A percentile compares a stretch with the other conserved stretches of the same genome.
These are phyloP conservation scores for Discostella stelligeroides DNA, from an alignment of 108 stramenopile genomes.

Conservation along the genomic window DNA sequence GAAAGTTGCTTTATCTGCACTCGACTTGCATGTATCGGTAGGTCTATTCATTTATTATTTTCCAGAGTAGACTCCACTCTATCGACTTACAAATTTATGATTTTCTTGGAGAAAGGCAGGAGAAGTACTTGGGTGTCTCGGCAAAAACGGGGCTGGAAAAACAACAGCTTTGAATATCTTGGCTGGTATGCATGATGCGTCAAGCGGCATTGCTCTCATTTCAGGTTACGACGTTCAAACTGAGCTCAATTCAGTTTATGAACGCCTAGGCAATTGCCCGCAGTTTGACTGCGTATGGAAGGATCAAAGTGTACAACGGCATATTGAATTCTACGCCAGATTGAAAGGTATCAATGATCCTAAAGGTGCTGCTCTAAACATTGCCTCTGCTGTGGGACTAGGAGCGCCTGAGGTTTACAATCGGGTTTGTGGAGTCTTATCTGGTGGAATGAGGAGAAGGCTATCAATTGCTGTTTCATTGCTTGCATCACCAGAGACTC, in stretches of 20 bases:
- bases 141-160: slow-evolving; percentile 80
- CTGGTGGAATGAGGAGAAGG: slow-evolving; percentile 92
- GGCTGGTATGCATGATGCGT: slow-evolving; percentile 56
- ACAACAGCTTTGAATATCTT: slow-evolving; percentile 73
- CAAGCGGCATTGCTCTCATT: slow-evolving; percentile 61
- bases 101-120: slow-evolving; percentile 25
- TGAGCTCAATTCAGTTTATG: slow-evolving; percentile 57
- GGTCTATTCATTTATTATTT: too few relatives aligned
- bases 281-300: slow-evolving; percentile 77
- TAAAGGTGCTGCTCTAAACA: slow-evolving; percentile 26
- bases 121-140: slow-evolving; percentile 67
- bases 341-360: slow-evolving; percentile 63
- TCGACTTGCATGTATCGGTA: slow-evolving; percentile 58
- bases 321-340: slow-evolving; percentile 70
- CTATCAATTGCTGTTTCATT: slow-evolving; percentile 87
- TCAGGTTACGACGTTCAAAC: slow-evolving; percentile 54
- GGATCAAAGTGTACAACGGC: slow-evolving; percentile 62
- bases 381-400: slow-evolving; percentile 60
- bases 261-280: slow-evolving; percentile 71
- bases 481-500: slow-evolving; percentile 73
- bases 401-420: slow-evolving; percentile 51
- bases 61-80: too few relatives aligned
- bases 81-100: too few relatives aligned
- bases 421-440: slow-evolving; percentile 57
- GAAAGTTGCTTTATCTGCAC: slow-evolving; percentile 51